These are phyloP conservation scores for Termitomyces sp. DNA, from an alignment of 768 basidiomycete species.

Conservation along the genomic window DNA sequence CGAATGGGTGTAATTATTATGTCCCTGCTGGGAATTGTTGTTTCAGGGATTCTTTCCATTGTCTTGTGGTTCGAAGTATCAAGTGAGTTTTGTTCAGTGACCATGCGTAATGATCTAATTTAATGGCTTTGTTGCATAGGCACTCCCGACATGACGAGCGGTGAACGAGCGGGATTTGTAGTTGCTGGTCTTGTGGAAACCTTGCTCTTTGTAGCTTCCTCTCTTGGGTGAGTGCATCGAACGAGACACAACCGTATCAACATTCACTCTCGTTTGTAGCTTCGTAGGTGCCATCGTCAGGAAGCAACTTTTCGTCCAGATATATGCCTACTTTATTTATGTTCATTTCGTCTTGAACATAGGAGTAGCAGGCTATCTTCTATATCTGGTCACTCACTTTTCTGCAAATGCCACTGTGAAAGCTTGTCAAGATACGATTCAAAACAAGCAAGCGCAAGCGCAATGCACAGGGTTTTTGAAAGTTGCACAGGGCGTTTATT, in stretches of 20 bases:
- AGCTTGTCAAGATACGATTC: constrained; percentile 44
- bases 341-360: constrained; percentile 55
- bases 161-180: constrained; percentile 40
- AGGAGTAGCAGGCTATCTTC: constrained; percentile 47
- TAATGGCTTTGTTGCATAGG: constrained; percentile 22
- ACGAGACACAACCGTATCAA: not conserved
- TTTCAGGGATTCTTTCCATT: constrained; percentile 50
- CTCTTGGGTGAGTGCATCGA: constrained; percentile 42
- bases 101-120: not conserved
- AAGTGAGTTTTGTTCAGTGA: constrained; percentile 37
- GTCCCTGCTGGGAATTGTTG: constrained; percentile 48
- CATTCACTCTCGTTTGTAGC: constrained; percentile 25
- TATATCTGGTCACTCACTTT: constrained; percentile 45
- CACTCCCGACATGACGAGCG: constrained; percentile 30
- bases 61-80: constrained; percentile 61
- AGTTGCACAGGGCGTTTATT: constrained; percentile 42
- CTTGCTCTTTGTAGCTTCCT: constrained; percentile 48
- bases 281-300: constrained; percentile 61
- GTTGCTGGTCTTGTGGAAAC: constrained; percentile 52
- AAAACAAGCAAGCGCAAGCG: constrained; percentile 33
- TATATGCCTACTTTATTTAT: constrained; percentile 55
- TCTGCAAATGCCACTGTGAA: constrained; percentile 36
- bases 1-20: constrained; percentile 57
- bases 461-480: constrained; percentile 43
- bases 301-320: constrained; percentile 56